Base-by-base conservation (phyloP, 345 rosid species). In the Orychophragmus violaceus region DNA sequence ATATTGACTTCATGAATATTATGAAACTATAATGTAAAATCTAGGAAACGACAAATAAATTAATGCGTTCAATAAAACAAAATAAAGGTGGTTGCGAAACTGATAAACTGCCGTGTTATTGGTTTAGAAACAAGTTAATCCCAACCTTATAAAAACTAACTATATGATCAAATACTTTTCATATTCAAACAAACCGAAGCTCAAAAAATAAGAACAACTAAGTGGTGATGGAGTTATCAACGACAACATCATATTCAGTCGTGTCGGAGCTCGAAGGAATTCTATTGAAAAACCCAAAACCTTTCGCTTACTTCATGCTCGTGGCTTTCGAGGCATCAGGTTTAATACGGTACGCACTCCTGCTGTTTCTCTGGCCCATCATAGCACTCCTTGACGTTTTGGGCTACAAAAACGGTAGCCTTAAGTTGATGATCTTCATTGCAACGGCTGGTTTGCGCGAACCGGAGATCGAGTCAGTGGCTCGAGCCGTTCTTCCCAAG, bases 311-410 rank as follows among this genome's bases (percentile, higher is more conserved):
- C 83, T 92, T 87, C 85, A 89, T 92, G 98, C 71, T 89, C 51
- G 83, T 89, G 2, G 95, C 95, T 23, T 92, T 92, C 17, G 98
- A 92, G 71, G 87, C 96, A 0, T 87, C 96, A 2, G 92, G 96
- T 63, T 55, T 89, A 44, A 14, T 89, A 22, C 93, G 98, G n/a
- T 92, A 89, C 29, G 77, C 79, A 4, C 14, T 78, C 46, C 14
- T 92, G 72, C 45, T 92, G 57, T 16, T 83, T 41, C 41, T 82
- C 0, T 87, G 93, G 93, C 98, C 98, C 2, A 69, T 84, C 58
- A 81, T 92, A 35, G 63, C 79, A 59, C 65, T 83, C n/a, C 82
- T 89, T 1, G 81, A 82, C 13, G 22, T 25, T 55, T 45, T 80
- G 1, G 96, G 85, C 41, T 50, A 76, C 73, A 78, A 46, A 2